phyloP scores from a whole-genome alignment of 2,329 filamentous ascomycete genomes.

The Zymoseptoria ardabiliae region DNA sequence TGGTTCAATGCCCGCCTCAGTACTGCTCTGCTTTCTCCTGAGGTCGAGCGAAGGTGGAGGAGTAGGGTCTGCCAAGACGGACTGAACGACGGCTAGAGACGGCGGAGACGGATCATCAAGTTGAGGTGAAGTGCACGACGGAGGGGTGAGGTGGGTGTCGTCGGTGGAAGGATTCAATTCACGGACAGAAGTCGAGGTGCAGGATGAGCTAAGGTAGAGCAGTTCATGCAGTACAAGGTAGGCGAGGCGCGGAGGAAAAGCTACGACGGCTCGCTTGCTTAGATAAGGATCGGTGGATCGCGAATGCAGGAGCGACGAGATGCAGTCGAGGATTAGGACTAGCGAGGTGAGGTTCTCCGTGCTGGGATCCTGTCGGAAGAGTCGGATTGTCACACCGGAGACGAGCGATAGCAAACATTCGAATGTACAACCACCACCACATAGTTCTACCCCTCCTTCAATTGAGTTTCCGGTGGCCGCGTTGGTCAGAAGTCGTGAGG shows the following conservation, averaged over 20 bases:
- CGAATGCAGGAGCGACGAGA: neutral
- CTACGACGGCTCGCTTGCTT: neutral
- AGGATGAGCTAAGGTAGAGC: neutral
- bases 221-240: neutral
- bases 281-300: neutral
- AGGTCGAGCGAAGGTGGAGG: neutral
- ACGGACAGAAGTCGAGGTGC: neutral
- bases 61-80: neutral
- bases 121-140: no score
- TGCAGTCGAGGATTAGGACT: neutral
- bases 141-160: no score
- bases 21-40: neutral
- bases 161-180: neutral
- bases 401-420: neutral
- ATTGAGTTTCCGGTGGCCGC: neutral
- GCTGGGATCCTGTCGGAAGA: neutral
- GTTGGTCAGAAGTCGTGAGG: neutral
- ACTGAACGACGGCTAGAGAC: neutral
- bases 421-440: neutral
- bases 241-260: neutral
- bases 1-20: neutral
- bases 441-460: neutral
- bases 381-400: neutral
- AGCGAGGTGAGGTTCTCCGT: neutral
- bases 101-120: no score